Conservation (phyloP, 768 basidiomycete species). For the Sarcodon sp. region DNA sequence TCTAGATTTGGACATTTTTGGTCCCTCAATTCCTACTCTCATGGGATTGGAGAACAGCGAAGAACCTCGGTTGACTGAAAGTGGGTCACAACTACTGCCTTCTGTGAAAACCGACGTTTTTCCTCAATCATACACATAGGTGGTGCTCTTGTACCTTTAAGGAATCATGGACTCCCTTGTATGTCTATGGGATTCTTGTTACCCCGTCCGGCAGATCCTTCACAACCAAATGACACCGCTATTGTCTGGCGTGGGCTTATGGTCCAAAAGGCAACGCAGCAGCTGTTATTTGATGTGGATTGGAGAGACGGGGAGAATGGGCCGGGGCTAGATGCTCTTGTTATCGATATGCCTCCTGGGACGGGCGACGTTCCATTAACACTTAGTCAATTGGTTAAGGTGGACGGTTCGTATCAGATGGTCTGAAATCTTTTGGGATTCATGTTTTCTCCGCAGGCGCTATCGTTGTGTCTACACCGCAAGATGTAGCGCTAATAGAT, state of each 20-base stretch:
- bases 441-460: conserved; percentile 41
- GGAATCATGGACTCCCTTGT: conserved; percentile 80
- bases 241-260: conserved; percentile 95
- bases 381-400: conserved; percentile 73
- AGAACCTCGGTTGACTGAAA: conserved; percentile 64
- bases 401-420: conserved; percentile 50
- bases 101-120: neutral
- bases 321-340: conserved; percentile 65
- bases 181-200: conserved; percentile 99
- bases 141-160: conserved; percentile 70
- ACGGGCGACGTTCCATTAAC: conserved; percentile 95
- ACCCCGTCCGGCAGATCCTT: conserved; percentile 33
- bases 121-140: conserved; percentile 15
- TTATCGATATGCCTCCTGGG: conserved; percentile 94
- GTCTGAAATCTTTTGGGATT: neutral
- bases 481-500: conserved; percentile 86
- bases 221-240: conserved; percentile 54
- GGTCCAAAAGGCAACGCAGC: conserved; percentile 97
- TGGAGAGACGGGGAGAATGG: conserved; percentile 42
- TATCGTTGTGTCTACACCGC: conserved; percentile 91
- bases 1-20: conserved; percentile 92
- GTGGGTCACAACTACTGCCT: conserved; percentile 25
- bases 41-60: conserved; percentile 75
- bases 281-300: conserved; percentile 91
- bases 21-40: conserved; percentile 85